Base-by-base conservation (phyloP, 2,329 filamentous ascomycete species). In the Fusarium redolens region DNA sequence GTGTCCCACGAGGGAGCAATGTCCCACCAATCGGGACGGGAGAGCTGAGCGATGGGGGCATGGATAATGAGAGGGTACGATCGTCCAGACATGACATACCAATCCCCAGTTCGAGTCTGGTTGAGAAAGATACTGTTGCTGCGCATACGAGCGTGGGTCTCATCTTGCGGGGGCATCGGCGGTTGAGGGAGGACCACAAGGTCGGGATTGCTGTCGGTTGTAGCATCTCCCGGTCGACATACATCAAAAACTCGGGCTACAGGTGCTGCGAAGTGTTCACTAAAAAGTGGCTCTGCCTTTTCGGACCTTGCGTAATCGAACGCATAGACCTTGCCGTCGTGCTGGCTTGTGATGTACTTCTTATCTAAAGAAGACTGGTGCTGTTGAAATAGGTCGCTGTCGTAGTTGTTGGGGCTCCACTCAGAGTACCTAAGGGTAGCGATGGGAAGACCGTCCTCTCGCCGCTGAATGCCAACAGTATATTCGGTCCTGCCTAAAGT, bases 351-450 rank as follows among this genome's bases (percentile, higher is more conserved):
- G 56, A 98, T 92, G 82, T 98, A 98, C 69, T 92, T 93, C 74
- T 93, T 91, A 80, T 98, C 95, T 79, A 95, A 92, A 1, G 95
- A 94, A 15, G 86, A 84, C 18, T 88, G 89, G 78, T 98, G 96
- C 79, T 98, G 94, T 55, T 89, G 89, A 77, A 94, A 91, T 11
- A 99, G 89, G 79, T 99, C 96, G 71, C 90, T 90, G 81, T 99
- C 96, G 68, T 92, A 93, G 66, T 92, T 97, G 81, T 99, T 99
- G 18, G 95, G 93, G 1, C 91, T 92, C 96, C 96, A 99, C 81
- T 99, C 96, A 15, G 94, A 93, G 79, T 97, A 99, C 73, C 91
- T 95, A 75, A 99, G 89, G 0, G 94, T 97, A 78, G 95, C 97
- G 70, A 99, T 92, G 12, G 90, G 89, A 66, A 92, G 89, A 3